These are phyloP conservation scores for Podila epicladia DNA, from an alignment of 192 early-diverging fungal species.

Conservation along the genomic window DNA sequence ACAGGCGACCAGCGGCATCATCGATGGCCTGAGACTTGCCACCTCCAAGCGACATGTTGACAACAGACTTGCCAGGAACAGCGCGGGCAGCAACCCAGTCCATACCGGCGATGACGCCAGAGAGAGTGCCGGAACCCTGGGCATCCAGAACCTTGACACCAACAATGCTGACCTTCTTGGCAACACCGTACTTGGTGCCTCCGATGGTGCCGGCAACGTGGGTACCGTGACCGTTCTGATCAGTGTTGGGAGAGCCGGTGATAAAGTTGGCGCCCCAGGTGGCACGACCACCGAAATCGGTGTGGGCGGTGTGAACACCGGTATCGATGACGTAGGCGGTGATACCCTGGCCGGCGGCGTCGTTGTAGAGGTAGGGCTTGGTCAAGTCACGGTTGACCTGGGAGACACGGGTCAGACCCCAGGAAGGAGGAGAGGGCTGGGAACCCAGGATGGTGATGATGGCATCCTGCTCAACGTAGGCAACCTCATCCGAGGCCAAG, in stretches of 20 bases:
- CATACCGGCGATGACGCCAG: conserved; percentile 27
- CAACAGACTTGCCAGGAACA: not conserved
- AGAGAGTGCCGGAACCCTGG: conserved; percentile 56
- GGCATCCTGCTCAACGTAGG: conserved; percentile 84
- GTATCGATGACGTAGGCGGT: conserved; percentile 74
- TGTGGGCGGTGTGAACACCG: conserved; percentile 55
- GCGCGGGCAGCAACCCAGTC: conserved; percentile 35
- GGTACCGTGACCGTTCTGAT: conserved; percentile 74
- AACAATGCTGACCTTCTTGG: conserved; percentile 69
- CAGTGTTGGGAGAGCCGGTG: conserved; percentile 27
- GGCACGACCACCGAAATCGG: conserved; percentile 62
- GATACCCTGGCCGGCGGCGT: conserved; percentile 67
- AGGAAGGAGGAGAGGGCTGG: conserved; percentile 81
- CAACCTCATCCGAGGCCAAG: conserved; percentile 60
- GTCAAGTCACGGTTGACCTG: conserved; percentile 45
- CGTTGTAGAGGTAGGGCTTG: conserved; percentile 62
- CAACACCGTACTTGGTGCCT: conserved; percentile 64
- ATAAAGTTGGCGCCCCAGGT: conserved; percentile 30
- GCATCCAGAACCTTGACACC: conserved; percentile 65
- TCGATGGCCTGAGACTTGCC: conserved; percentile 56
- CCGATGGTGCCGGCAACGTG: conserved; percentile 76
- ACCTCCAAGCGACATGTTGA: conserved; percentile 58
- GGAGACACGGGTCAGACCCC: conserved; percentile 63
- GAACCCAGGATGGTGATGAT: conserved; percentile 71
- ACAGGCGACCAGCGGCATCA: conserved; percentile 55